Evolutionary conservation across 257 asterid genomes (phyloP).

Genomic region (Scutellaria baicalensis): DNA sequence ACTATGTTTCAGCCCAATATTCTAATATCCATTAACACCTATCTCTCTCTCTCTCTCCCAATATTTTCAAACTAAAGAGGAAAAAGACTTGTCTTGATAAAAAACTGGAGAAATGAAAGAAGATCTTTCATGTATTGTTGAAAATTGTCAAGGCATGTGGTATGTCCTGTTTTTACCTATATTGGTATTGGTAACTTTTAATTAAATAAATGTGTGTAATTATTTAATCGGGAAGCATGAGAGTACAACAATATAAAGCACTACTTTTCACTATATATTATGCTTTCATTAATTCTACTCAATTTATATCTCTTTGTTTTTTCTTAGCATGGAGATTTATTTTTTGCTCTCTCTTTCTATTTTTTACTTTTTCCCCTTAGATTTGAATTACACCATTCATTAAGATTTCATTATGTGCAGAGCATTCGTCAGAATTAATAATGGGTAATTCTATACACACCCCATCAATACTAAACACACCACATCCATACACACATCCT

Average conservation of each 20-base stretch:
- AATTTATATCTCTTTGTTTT: background rate
- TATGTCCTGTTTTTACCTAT: too few relatives aligned
- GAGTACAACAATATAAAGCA: background rate
- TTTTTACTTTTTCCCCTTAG: background rate
- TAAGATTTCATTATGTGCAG: background rate
- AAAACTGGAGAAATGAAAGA: too few relatives aligned
- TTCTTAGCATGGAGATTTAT: background rate
- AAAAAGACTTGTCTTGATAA: background rate
- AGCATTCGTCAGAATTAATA: background rate
- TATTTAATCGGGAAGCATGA: background rate
- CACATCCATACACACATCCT: too few relatives aligned
- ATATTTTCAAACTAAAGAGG: background rate
- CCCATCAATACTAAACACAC: too few relatives aligned
- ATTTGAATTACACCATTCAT: background rate
- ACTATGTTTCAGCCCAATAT: conserved; percentile 17
- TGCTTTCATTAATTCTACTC: background rate
- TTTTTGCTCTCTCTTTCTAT: background rate
- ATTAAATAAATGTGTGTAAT: too few relatives aligned
- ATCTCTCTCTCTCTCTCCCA: background rate
- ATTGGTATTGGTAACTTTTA: too few relatives aligned
- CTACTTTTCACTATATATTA: background rate
- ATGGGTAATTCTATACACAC: too few relatives aligned
- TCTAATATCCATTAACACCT: background rate
- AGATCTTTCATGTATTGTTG: too few relatives aligned
- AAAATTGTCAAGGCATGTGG: too few relatives aligned